Evolutionary conservation across 495 filamentous ascomycete species (phyloP), one percentile per base, ranked within the genome.

Genomic region (Aspergillus diversus): DNA sequence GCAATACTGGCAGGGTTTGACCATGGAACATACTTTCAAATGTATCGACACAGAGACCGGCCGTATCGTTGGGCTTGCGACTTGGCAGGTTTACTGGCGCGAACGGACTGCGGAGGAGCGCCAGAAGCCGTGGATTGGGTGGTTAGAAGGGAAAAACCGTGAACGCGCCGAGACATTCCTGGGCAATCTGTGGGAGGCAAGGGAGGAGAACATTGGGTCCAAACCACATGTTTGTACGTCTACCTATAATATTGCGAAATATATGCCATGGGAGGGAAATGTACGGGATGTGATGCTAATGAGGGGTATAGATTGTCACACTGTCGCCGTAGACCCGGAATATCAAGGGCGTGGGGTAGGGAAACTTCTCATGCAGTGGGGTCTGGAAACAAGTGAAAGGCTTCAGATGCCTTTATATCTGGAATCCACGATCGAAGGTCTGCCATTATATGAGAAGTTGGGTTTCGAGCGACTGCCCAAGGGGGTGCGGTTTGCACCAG

Each of bases 41-140:
- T 43, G 39, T 12, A 12, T 43, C 39, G 39, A 43, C 39, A 43
- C 39, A 6, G 5, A 11, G 11, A 11, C 39, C 5, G 39, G 39
- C 39, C 8, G 39, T 12, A 43, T 43, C 2, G 39, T 43, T 15
- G 39, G 39, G 4, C 8, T 43, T 15, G 54, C 54, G 43, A 63
- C 61, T 32, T 63, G 61, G 55, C 61, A 63, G 32, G 61, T 63
- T 43, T 63, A 63, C 61, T 63, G 54, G 61, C 61, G 61, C 4
- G 61, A 63, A 27, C 54, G 61, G 5, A 63, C 61, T 16, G 11
- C 34, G 12, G 54, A 57, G 39, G 61, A 59, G 46, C 54, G 54
- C 6, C 33, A 49, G 4, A 63, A 63, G 55, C 55, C 61, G 3
- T 63, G 61, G 61, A 63, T 63, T 35, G 61, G 61, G 39, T 63